Evolutionary conservation across 176 grass and related monocot species (phyloP).

Genomic region (Calamus simplicifolius): DNA sequence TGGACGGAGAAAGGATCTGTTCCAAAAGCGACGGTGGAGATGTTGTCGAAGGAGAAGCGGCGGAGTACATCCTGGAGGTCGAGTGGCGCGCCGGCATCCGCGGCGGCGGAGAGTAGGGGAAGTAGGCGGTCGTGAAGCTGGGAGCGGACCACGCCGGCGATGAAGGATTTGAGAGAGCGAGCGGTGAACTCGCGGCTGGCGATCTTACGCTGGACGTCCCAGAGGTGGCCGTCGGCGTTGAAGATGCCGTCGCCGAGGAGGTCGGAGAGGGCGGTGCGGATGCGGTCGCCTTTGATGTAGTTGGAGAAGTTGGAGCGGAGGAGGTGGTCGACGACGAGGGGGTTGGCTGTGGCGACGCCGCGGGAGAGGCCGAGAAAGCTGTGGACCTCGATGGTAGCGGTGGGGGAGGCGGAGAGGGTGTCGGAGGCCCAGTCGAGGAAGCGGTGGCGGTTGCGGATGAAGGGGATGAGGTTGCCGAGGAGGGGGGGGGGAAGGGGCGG

Average conservation of each 20-base stretch:
- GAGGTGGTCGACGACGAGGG: conserved; percentile 40
- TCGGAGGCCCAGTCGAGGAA: conserved; percentile 75
- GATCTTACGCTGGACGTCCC: conserved; percentile 1
- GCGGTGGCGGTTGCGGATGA: conserved; percentile 54
- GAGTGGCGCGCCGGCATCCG: conserved; percentile 7
- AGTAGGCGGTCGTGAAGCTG: conserved; percentile 3
- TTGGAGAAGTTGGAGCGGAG: conserved; percentile 39
- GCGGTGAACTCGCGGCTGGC: conserved; percentile 6
- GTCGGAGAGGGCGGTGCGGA: conserved; percentile 27
- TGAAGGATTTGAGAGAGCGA: conserved; percentile 11
- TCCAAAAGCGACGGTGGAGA: conserved; percentile 49
- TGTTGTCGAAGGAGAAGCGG: conserved; percentile 52
- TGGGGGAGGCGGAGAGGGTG: conserved; percentile 33
- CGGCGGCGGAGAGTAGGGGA: conserved; percentile 9
- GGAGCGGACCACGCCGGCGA: neutral
- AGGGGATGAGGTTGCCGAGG: conserved; percentile 38
- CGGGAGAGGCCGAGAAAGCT: conserved; percentile 26
- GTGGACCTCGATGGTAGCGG: conserved; percentile 49
- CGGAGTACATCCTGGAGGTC: conserved; percentile 54
- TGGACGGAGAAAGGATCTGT: conserved; percentile 22
- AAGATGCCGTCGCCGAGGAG: conserved; percentile 7
- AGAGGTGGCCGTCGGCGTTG: conserved; percentile 10
- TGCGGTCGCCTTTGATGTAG: conserved; percentile 60
- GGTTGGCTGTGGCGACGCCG: conserved; percentile 60
- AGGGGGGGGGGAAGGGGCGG: conserved; percentile 47